These are phyloP conservation scores for Trypanosoma avium DNA, from an alignment of 208 protist species.

Conservation along the genomic window DNA sequence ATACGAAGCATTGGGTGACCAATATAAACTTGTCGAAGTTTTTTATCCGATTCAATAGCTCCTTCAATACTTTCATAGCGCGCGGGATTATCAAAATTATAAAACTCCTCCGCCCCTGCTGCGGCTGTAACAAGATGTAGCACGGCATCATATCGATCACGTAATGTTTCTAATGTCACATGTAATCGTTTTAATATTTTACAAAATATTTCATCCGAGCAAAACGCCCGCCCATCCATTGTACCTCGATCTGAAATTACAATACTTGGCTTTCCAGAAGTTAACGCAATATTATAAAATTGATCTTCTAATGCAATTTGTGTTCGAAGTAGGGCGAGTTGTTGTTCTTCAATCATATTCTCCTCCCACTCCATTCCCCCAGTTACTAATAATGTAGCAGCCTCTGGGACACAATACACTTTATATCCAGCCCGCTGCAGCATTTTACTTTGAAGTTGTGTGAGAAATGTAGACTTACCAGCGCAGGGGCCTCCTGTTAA, in stretches of 20 bases:
- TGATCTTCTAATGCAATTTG: slow-evolving; percentile 79
- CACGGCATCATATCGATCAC: slow-evolving; percentile 84
- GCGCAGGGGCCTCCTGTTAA: slow-evolving; percentile 84
- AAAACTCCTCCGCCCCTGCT: slow-evolving; percentile 68
- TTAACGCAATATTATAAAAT: slow-evolving; percentile 64
- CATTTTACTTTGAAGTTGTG: slow-evolving; percentile 60
- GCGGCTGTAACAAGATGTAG: slow-evolving; percentile 83
- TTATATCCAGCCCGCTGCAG: slow-evolving; percentile 61
- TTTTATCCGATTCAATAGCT: slow-evolving; percentile 74
- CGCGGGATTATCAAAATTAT: slow-evolving; percentile 78
- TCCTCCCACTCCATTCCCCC: slow-evolving; percentile 73
- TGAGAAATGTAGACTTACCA: slow-evolving; percentile 78
- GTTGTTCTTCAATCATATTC: slow-evolving; percentile 47
- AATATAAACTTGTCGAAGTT: slow-evolving; percentile 75
- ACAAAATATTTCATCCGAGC: slow-evolving; percentile 55
- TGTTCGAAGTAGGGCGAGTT: slow-evolving; percentile 57
- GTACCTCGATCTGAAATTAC: slow-evolving; percentile 80
- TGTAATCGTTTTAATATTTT: slow-evolving; percentile 44
- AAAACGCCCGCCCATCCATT: slow-evolving; percentile 87
- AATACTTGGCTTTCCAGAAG: slow-evolving; percentile 41
- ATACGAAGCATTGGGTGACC: slow-evolving; percentile 71
- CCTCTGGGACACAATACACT: slow-evolving; percentile 81
- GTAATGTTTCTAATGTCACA: slow-evolving; percentile 52
- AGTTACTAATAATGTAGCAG: slow-evolving; percentile 71
- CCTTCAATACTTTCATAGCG: slow-evolving; percentile 79